Evolutionary conservation across 805 yeast species (phyloP).

Genomic region (Yarrowia sp.): DNA sequence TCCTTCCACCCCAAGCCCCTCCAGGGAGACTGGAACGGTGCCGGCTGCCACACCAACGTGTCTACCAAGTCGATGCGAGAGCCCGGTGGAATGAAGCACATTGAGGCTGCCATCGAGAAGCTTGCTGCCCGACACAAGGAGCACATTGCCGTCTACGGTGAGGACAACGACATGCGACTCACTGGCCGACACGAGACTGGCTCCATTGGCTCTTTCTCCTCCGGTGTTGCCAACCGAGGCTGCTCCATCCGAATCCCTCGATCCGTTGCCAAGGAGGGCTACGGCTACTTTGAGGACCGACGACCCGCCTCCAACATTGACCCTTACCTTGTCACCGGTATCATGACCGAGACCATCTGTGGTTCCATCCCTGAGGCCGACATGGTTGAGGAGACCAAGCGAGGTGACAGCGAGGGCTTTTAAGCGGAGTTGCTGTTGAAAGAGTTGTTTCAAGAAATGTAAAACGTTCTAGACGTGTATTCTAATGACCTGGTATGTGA

Average conservation of each 20-base stretch:
- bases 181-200: slow-evolving; percentile 99
- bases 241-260: slow-evolving; percentile 99
- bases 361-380: slow-evolving; percentile 95
- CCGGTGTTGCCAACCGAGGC: slow-evolving; percentile 99
- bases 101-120: slow-evolving; percentile 91
- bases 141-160: slow-evolving; percentile 93
- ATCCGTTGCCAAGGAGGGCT: slow-evolving; percentile 97
- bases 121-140: slow-evolving; percentile 95
- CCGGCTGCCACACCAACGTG: slow-evolving; percentile 99
- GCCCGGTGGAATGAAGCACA: slow-evolving; percentile 95
- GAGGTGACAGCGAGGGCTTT: slow-evolving; percentile 25
- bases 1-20: slow-evolving; percentile 99
- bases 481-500: slow-evolving; percentile 30
- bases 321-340: slow-evolving; percentile 98
- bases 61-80: slow-evolving; percentile 90
- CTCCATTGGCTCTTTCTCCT: slow-evolving; percentile 84
- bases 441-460: slow-evolving; percentile 26
- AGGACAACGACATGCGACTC: slow-evolving; percentile 93
- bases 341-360: slow-evolving; percentile 94
- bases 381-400: slow-evolving; percentile 65
- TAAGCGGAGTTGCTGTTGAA: not conserved
- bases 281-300: slow-evolving; percentile 98
- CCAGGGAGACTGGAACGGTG: slow-evolving; percentile 99
- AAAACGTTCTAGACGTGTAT: slow-evolving; percentile 30
- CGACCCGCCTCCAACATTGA: slow-evolving; percentile 99